These are phyloP conservation scores for Exophiala oligosperma DNA, from an alignment of 2,329 filamentous ascomycete genomes.

Conservation along the genomic window DNA sequence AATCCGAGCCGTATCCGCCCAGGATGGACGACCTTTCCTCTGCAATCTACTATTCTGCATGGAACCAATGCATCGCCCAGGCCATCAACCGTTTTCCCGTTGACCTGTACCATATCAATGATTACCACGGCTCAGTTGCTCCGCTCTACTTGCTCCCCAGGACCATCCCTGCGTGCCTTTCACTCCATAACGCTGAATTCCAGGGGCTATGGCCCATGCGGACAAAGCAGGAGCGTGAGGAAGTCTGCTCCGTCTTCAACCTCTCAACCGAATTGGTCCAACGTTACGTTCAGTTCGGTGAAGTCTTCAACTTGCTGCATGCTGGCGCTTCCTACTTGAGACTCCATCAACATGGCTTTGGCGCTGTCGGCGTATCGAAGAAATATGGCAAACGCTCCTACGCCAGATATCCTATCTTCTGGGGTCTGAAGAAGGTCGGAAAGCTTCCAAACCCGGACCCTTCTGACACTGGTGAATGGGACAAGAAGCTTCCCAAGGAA, in stretches of 20 bases:
- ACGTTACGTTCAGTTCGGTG: slow-evolving; percentile 66
- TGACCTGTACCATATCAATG: slow-evolving; percentile 67
- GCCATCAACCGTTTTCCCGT: slow-evolving; percentile 62
- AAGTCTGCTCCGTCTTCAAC: slow-evolving; percentile 67
- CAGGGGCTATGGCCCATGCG: slow-evolving; percentile 70
- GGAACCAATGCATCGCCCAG: slow-evolving; percentile 69
- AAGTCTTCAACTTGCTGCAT: slow-evolving; percentile 68
- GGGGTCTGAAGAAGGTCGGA: slow-evolving; percentile 64
- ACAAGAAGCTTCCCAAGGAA: slow-evolving; percentile 52
- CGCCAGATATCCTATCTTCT: slow-evolving; percentile 68
- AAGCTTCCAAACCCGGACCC: slow-evolving; percentile 66
- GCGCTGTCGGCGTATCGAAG: slow-evolving; percentile 66
- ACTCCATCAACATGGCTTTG: slow-evolving; percentile 66
- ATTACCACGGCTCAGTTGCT: slow-evolving; percentile 64
- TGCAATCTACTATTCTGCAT: slow-evolving; percentile 68
- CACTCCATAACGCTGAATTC: slow-evolving; percentile 69
- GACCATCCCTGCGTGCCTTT: slow-evolving; percentile 62
- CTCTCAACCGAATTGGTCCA: slow-evolving; percentile 57
- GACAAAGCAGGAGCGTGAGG: slow-evolving; percentile 59
- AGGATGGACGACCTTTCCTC: slow-evolving; percentile 70
- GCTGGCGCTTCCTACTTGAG: slow-evolving; percentile 66
- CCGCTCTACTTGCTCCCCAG: slow-evolving; percentile 65
- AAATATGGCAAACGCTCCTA: slow-evolving; percentile 69
- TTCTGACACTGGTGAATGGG: slow-evolving; percentile 63
- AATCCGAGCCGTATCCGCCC: slow-evolving; percentile 63